Evolutionary conservation across 371 early-diverging fungal species (phyloP).

Genomic region (Syncephalastrum contaminatum): DNA sequence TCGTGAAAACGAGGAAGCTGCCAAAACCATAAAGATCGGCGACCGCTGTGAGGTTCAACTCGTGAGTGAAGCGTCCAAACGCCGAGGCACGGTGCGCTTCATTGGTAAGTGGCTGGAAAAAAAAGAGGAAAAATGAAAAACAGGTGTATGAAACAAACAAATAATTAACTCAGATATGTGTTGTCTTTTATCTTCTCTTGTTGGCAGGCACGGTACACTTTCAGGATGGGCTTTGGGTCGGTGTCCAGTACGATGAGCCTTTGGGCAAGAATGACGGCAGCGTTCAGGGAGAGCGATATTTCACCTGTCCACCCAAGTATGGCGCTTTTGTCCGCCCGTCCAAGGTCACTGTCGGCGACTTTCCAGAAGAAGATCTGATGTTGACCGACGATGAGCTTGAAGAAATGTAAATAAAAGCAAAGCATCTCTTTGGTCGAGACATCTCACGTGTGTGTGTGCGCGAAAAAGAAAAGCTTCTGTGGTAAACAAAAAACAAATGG

Average conservation of each 20-base stretch:
- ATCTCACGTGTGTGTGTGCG: background rate
- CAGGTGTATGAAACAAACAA: background rate
- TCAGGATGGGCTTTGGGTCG: slow-evolving; percentile 90
- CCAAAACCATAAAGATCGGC: slow-evolving; percentile 65
- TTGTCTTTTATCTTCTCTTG: background rate
- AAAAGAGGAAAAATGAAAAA: no score
- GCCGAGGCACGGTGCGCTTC: slow-evolving; percentile 81
- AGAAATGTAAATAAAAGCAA: slow-evolving; percentile 44
- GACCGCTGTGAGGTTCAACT: slow-evolving; percentile 84
- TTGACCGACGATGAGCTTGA: slow-evolving; percentile 51
- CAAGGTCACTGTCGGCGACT: slow-evolving; percentile 86
- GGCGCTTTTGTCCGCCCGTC: slow-evolving; percentile 91
- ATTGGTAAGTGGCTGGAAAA: slow-evolving; percentile 52
- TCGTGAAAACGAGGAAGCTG: slow-evolving; percentile 49
- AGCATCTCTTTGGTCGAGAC: background rate
- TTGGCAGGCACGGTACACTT: slow-evolving; percentile 65
- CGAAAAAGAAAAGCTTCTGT: background rate
- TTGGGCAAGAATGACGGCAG: slow-evolving; percentile 93
- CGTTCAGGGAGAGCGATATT: slow-evolving; percentile 78
- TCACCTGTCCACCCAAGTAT: slow-evolving; percentile 68
- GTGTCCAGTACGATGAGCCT: slow-evolving; percentile 95
- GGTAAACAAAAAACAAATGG: background rate
- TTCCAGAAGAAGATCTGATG: slow-evolving; percentile 64
- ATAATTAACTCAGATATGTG: background rate
- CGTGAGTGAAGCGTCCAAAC: slow-evolving; percentile 40